Conservation (phyloP, 2,329 filamentous ascomycete genomes). For the Pseudogymnoascus sp. region DNA sequence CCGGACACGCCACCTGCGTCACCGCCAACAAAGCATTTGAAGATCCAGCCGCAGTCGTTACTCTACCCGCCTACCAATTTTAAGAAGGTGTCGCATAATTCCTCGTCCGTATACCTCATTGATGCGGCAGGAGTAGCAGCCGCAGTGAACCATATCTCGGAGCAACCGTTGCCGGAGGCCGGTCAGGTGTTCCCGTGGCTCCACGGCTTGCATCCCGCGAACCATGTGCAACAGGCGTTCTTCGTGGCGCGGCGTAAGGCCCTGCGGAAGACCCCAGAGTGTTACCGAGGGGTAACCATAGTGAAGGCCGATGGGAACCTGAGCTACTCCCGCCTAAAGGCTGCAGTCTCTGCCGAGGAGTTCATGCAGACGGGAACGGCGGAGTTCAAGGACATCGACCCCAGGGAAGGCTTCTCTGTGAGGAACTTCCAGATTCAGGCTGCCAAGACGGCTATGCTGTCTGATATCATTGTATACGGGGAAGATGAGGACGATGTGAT, state of each 20-base stretch:
- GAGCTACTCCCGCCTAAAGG: constrained; percentile 68
- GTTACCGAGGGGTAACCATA: constrained; percentile 72
- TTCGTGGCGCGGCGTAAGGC: constrained; percentile 71
- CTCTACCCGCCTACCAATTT: constrained; percentile 67
- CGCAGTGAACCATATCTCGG: constrained; percentile 68
- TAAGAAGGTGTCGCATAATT: constrained; percentile 37
- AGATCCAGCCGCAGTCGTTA: constrained; percentile 56
- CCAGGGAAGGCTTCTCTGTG: constrained; percentile 84
- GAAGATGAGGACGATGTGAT: constrained; percentile 56
- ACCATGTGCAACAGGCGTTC: constrained; percentile 82
- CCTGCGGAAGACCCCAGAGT: constrained; percentile 64
- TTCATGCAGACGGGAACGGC: constrained; percentile 54
- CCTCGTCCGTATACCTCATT: constrained; percentile 64
- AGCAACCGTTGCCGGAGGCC: constrained; percentile 76
- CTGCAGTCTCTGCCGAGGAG: constrained; percentile 76
- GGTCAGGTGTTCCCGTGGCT: constrained; percentile 93
- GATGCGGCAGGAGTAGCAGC: constrained; percentile 59
- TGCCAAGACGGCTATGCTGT: constrained; percentile 77
- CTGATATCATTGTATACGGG: constrained; percentile 89
- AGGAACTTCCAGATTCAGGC: constrained; percentile 96
- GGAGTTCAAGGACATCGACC: constrained; percentile 77
- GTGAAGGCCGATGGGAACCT: constrained; percentile 87
- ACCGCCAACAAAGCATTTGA: constrained; percentile 49
- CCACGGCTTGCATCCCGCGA: constrained; percentile 83
- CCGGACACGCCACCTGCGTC: constrained; percentile 60